Evolutionary conservation across 768 basidiomycete genomes (phyloP).

Genomic region (Pleurotus eryngii): DNA sequence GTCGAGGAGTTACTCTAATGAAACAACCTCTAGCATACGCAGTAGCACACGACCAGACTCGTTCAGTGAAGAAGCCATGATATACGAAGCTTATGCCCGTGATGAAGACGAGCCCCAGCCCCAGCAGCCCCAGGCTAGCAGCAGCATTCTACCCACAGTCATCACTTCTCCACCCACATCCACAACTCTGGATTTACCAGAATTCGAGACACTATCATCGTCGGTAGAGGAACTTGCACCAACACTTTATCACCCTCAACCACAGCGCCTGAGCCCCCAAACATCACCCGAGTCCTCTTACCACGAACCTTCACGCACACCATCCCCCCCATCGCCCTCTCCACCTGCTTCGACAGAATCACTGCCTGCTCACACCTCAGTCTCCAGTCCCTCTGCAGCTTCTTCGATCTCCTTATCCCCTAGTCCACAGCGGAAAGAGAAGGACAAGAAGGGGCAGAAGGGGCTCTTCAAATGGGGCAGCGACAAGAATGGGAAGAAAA

Average conservation of each 20-base stretch:
- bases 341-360: slow-evolving; percentile 12
- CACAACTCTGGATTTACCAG: slow-evolving; percentile 13
- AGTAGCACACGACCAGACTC: slow-evolving; percentile 56
- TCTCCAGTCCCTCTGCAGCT: slow-evolving; percentile 19
- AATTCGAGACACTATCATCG: slow-evolving; percentile 26
- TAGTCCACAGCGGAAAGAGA: slow-evolving; percentile 54
- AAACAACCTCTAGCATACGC: slow-evolving; percentile 26
- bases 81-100: slow-evolving; percentile 79
- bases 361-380: slow-evolving; percentile 22
- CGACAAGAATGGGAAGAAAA: slow-evolving; percentile 47
- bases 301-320: slow-evolving; percentile 20
- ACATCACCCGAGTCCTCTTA: slow-evolving; percentile 29
- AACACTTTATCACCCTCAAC: slow-evolving; percentile 65
- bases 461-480: slow-evolving; percentile 51
- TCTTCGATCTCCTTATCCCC: slow-evolving; percentile 27
- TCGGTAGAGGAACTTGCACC: slow-evolving; percentile 34
- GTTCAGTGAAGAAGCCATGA: slow-evolving; percentile 76
- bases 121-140: slow-evolving; percentile 1
- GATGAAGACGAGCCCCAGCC: slow-evolving; percentile 37
- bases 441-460: slow-evolving; percentile 55
- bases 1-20: slow-evolving; percentile 45
- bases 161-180: slow-evolving; percentile 28
- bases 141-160: slow-evolving; percentile 17
- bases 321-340: slow-evolving; percentile 19
- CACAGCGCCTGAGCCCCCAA: slow-evolving; percentile 49